Evolutionary conservation across 257 asterid species (phyloP).

Genomic region (Buddleja alternifolia): DNA sequence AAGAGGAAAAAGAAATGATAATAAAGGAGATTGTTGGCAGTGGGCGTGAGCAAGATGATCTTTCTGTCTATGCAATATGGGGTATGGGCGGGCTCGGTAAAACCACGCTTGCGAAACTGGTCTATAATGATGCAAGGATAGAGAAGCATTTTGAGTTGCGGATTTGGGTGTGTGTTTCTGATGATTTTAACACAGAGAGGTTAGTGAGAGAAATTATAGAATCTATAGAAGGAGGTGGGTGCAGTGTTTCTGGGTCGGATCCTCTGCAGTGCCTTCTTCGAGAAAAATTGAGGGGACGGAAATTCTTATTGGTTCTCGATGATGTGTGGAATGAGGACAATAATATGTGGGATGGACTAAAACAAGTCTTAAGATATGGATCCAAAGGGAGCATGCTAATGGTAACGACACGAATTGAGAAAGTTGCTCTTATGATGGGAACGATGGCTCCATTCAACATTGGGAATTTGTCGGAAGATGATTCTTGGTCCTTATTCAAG

Average conservation of each 20-base stretch:
- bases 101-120: constrained; percentile 45
- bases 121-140: too few relatives aligned
- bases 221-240: neutral
- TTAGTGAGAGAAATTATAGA: constrained; percentile 29
- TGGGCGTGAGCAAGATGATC: constrained; percentile 10
- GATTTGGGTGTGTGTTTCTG: constrained; percentile 37
- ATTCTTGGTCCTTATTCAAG: too few relatives aligned
- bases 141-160: constrained; percentile 25
- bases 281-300: too few relatives aligned
- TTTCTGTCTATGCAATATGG: constrained; percentile 32
- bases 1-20: constrained; percentile 33
- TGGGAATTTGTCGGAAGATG: too few relatives aligned
- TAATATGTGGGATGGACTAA: constrained; percentile 20
- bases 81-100: constrained; percentile 47
- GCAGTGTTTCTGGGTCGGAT: constrained; percentile 7
- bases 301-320: constrained; percentile 22
- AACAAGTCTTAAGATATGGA: constrained; percentile 5
- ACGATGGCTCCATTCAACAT: too few relatives aligned
- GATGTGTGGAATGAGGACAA: constrained; percentile 30
- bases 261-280: neutral
- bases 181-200: constrained; percentile 25
- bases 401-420: too few relatives aligned
- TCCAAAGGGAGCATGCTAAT: too few relatives aligned
- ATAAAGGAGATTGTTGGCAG: constrained; percentile 3
- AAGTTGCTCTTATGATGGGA: too few relatives aligned